Evolutionary conservation across 495 filamentous ascomycete species (phyloP).

Genomic region (Parathielavia appendiculata): DNA sequence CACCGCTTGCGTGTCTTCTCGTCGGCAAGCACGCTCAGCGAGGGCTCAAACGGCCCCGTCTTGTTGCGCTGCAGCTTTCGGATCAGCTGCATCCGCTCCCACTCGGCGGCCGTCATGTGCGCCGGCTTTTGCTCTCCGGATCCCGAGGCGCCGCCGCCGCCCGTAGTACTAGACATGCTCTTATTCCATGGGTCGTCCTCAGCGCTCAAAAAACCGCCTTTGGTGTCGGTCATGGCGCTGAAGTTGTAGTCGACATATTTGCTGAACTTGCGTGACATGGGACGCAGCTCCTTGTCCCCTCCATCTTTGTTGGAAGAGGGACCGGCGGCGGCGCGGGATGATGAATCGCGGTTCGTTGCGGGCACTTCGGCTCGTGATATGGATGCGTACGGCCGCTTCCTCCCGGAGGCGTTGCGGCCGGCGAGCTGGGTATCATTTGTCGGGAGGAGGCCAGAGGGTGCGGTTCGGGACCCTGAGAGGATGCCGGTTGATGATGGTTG

Average conservation of each 20-base stretch:
- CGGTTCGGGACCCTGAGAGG: conserved; percentile 30
- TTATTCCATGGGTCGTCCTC: conserved; percentile 90
- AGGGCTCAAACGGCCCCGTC: conserved; percentile 80
- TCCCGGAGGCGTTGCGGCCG: conserved; percentile 28
- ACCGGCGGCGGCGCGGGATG: conserved; percentile 30
- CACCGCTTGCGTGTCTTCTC: conserved; percentile 66
- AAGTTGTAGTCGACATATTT: conserved; percentile 98
- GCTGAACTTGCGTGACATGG: conserved; percentile 58
- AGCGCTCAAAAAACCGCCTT: conserved; percentile 81
- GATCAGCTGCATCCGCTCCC: conserved; percentile 76
- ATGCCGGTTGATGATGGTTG: conserved; percentile 33
- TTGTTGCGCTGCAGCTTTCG: conserved; percentile 64
- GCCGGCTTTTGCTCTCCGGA: conserved; percentile 62
- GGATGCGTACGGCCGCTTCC: conserved; percentile 52
- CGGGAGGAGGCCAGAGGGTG: conserved; percentile 38
- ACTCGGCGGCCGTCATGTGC: conserved; percentile 88
- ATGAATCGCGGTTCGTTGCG: conserved; percentile 60
- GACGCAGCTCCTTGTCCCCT: conserved; percentile 53
- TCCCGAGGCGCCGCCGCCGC: conserved; percentile 31
- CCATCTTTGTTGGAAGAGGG: conserved; percentile 36
- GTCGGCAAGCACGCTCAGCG: conserved; percentile 62
- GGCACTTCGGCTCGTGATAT: conserved; percentile 58
- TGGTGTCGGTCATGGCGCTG: conserved; percentile 94
- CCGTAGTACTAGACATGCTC: conserved; percentile 51
- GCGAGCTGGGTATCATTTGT: conserved; percentile 35